Percentiles rank a stretch among this genome's conserved stretches.
Evolutionary conservation across 2,329 filamentous ascomycete species (phyloP).

Genomic region (Fusarium heterosporum): DNA sequence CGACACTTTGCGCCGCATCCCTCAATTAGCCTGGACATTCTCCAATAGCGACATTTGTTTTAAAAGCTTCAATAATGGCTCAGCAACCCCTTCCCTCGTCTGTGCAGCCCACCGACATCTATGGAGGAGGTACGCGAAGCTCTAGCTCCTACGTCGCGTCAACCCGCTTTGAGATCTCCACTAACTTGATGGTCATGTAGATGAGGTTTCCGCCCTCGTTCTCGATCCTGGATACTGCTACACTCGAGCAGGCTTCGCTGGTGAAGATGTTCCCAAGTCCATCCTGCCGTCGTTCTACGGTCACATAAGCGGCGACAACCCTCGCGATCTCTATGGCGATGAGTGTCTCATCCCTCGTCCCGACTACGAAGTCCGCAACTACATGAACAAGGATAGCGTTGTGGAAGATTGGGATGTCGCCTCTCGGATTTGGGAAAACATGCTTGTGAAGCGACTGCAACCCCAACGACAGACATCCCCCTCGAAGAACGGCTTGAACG

Average conservation of each 20-base stretch:
- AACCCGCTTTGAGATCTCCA: constrained; percentile 22
- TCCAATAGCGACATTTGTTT: constrained; percentile 9
- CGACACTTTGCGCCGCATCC: constrained; percentile 42
- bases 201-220: constrained; percentile 97
- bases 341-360: constrained; percentile 84
- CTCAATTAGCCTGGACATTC: constrained; percentile 45
- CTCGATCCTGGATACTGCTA: constrained; percentile 94
- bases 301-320: constrained; percentile 59
- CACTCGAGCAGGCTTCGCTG: constrained; percentile 94
- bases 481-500: constrained; percentile 82
- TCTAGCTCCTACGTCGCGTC: constrained; percentile 37
- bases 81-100: constrained; percentile 67
- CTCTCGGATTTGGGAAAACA: constrained; percentile 89
- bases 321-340: constrained; percentile 83
- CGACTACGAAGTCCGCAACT: constrained; percentile 87
- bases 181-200: constrained; percentile 59
- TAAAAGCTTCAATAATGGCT: constrained; percentile 58
- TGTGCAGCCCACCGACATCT: constrained; percentile 70
- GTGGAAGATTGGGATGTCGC: constrained; percentile 98
- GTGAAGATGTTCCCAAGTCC: constrained; percentile 96
- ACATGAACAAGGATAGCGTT: constrained; percentile 87
- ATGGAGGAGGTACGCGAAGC: constrained; percentile 67
- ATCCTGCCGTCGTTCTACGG: constrained; percentile 93
- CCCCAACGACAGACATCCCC: constrained; percentile 77
- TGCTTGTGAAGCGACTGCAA: constrained; percentile 88